Evolutionary conservation across 495 filamentous ascomycete genomes (phyloP).

Genomic region (Penicilliopsis zonata): DNA sequence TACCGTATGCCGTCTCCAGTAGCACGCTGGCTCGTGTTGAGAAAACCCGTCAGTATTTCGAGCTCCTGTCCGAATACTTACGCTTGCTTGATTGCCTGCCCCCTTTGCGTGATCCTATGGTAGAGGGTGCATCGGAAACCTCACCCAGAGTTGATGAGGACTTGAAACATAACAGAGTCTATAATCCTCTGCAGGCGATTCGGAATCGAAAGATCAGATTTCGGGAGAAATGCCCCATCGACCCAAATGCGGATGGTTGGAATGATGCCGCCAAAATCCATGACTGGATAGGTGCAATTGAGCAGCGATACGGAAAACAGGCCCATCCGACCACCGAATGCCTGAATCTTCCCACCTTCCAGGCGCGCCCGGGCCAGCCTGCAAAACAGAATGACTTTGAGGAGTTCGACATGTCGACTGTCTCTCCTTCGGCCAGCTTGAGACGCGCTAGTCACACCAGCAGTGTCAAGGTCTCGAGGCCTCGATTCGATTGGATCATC

Average conservation of each 20-base stretch:
- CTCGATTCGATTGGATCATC: constrained; percentile 68
- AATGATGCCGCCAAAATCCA: constrained; percentile 55
- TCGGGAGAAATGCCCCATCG: constrained; percentile 55
- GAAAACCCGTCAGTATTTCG: constrained; percentile 65
- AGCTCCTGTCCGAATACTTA: constrained; percentile 69
- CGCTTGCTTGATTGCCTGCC: constrained; percentile 63
- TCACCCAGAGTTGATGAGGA: constrained; percentile 2
- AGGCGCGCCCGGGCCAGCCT: constrained; percentile 19
- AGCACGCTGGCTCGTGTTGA: constrained; percentile 69
- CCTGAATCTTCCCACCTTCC: constrained; percentile 43
- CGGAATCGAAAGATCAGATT: constrained; percentile 72
- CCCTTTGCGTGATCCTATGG: constrained; percentile 34
- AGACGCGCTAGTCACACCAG: constrained; percentile 22
- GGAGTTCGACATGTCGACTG: constrained; percentile 12
- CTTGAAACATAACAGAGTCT: constrained; percentile 51
- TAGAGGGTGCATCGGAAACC: constrained; percentile 2
- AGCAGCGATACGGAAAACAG: constrained; percentile 29
- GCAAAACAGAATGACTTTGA: constrained; percentile 8
- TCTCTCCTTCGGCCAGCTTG: constrained; percentile 23
- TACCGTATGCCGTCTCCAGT: constrained; percentile 56
- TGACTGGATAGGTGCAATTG: constrained; percentile 62
- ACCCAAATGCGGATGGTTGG: constrained; percentile 66
- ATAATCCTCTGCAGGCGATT: constrained; percentile 82
- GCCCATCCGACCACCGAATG: constrained; percentile 35
- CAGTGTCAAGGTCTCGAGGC: constrained; percentile 43